Percentiles rank a stretch among this genome's conserved stretches.
phyloP scores from a whole-genome alignment of 257 asterid species.

The Solanum tarapatanum region DNA sequence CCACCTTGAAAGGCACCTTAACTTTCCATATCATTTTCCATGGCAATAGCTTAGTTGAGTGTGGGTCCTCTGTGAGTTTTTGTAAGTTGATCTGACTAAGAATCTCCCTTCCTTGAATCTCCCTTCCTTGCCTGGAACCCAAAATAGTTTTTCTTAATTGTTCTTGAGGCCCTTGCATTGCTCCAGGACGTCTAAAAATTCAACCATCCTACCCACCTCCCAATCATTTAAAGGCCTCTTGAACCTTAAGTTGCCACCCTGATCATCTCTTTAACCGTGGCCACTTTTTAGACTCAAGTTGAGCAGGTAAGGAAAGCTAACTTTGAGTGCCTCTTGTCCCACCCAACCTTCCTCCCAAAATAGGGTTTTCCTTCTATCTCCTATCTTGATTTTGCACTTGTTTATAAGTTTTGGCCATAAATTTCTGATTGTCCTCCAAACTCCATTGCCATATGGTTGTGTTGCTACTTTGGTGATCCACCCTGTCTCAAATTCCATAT shows the following conservation, averaged over 20 bases:
- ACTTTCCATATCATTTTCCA: not conserved
- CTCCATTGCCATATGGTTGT: not conserved
- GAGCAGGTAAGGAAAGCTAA: not conserved
- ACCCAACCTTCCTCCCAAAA: not conserved
- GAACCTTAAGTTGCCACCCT: not conserved
- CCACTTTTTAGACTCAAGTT: not conserved
- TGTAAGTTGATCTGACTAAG: not conserved
- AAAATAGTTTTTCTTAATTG: not conserved
- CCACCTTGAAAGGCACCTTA: not conserved
- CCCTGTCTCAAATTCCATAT: not conserved
- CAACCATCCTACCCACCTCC: not conserved
- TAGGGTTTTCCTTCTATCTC: not conserved
- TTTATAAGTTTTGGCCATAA: not conserved
- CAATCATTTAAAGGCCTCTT: not conserved
- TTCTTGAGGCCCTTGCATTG: not conserved
- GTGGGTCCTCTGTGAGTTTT: not conserved
- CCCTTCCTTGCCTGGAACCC: not conserved
- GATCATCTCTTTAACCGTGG: not conserved
- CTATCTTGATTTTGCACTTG: not conserved
- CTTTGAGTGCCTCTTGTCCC: not conserved
- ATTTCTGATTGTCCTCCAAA: not conserved
- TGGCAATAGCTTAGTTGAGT: not conserved
- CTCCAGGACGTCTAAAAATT: not conserved
- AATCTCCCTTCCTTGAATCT: not conserved
- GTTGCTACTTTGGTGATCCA: not conserved